Percentiles rank a stretch among this genome's conserved stretches.
phyloP scores from a whole-genome alignment of 257 asterid genomes.

The Rubia yunnanensis region DNA sequence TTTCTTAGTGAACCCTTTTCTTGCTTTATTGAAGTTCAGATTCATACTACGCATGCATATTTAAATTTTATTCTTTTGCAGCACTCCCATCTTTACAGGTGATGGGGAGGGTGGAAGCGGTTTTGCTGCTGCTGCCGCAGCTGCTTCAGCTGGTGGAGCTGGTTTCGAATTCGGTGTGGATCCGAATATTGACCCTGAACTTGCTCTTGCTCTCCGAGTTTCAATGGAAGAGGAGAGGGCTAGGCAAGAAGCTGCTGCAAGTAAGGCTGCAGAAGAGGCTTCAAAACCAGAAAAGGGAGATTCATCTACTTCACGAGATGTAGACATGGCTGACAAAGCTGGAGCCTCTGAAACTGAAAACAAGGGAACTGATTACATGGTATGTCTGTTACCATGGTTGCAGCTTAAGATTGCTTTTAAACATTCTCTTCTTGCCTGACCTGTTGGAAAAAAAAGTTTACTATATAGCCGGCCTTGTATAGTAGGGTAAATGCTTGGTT shows the following conservation, averaged over 20 bases:
- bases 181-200: slow-evolving; percentile 99
- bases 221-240: slow-evolving; percentile 99
- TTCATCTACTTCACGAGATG: slow-evolving; percentile 63
- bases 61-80: slow-evolving; percentile 22
- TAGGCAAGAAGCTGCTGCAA: slow-evolving; percentile 99
- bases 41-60: not conserved
- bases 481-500: not conserved
- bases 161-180: slow-evolving; percentile 98
- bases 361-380: slow-evolving; percentile 59
- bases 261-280: slow-evolving; percentile 86
- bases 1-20: slow-evolving; percentile 15
- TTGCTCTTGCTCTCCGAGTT: slow-evolving; percentile 97
- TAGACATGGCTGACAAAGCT: slow-evolving; percentile 64
- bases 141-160: slow-evolving; percentile 63
- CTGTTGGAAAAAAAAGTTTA: not conserved
- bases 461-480: not conserved
- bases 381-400: slow-evolving; percentile 15
- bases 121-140: slow-evolving; percentile 84
- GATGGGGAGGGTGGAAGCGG: slow-evolving; percentile 98
- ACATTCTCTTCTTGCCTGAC: not conserved
- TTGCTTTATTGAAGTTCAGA: not conserved
- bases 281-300: slow-evolving; percentile 67
- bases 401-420: not conserved
- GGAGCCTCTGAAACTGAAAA: slow-evolving; percentile 64
- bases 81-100: slow-evolving; percentile 92